A percentile compares a stretch with the other conserved stretches of the same genome.
Conservation (phyloP, 257 asterid genomes). For the Gynochthodes officinalis region DNA sequence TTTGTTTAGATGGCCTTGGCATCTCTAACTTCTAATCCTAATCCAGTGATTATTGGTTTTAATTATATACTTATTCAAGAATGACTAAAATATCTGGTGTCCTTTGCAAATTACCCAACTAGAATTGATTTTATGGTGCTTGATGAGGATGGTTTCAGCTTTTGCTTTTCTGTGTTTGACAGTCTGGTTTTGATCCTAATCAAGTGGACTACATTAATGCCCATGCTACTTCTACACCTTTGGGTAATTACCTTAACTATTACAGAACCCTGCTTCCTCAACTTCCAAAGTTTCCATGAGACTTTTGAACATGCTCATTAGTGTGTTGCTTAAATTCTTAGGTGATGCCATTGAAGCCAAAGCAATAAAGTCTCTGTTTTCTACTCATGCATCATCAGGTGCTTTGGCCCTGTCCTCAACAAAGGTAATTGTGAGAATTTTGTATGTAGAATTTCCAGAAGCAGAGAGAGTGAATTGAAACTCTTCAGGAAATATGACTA, state of each 20-base stretch:
- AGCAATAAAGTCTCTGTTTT: conserved; percentile 68
- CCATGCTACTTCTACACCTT: conserved; percentile 95
- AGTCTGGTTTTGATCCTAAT: conserved; percentile 73
- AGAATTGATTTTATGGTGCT: background rate
- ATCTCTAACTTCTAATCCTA: background rate
- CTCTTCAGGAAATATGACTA: background rate
- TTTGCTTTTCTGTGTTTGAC: conserved; percentile 31
- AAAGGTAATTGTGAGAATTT: conserved; percentile 42
- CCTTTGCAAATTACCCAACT: background rate
- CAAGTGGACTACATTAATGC: conserved; percentile 95
- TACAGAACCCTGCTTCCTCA: conserved; percentile 3
- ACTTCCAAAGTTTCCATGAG: conserved; percentile 7
- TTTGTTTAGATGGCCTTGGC: background rate
- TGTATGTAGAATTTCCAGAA: background rate
- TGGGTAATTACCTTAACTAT: conserved; percentile 49
- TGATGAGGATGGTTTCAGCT: background rate
- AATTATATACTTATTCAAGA: background rate
- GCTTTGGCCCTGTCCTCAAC: conserved; percentile 82
- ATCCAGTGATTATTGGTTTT: background rate
- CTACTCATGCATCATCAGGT: conserved; percentile 64
- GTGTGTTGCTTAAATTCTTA: conserved; percentile 26
- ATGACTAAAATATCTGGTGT: background rate
- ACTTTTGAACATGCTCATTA: conserved; percentile 6
- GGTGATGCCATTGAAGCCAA: conserved; percentile 91
- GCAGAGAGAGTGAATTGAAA: background rate